Conservation (phyloP, 2,329 filamentous ascomycete species). For the Tolypocladium capitatum region DNA sequence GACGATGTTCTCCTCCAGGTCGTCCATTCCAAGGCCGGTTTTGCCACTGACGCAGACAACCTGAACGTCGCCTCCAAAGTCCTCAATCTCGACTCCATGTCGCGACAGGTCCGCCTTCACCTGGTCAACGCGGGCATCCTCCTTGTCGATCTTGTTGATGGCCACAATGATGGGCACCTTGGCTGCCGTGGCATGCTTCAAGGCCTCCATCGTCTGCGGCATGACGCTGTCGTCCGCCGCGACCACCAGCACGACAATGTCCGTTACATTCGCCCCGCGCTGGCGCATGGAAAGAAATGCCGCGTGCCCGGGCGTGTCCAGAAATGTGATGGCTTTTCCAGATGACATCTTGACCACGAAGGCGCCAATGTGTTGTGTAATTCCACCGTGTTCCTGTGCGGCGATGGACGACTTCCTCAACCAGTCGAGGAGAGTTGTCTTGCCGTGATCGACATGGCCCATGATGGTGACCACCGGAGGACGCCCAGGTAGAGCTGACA, state of each 20-base stretch:
- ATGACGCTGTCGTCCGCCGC: constrained; percentile 96
- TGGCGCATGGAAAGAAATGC: constrained; percentile 95
- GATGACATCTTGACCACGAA: constrained; percentile 82
- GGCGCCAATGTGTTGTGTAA: constrained; percentile 96
- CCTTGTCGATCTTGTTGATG: constrained; percentile 94
- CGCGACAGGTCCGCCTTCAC: constrained; percentile 80
- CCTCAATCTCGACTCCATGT: constrained; percentile 82
- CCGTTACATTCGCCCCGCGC: constrained; percentile 87
- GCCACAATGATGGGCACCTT: constrained; percentile 94
- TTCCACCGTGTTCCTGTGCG: constrained; percentile 85
- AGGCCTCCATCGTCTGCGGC: constrained; percentile 89
- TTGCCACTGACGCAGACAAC: constrained; percentile 85
- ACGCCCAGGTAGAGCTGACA: constrained; percentile 52
- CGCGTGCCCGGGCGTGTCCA: constrained; percentile 92
- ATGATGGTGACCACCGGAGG: constrained; percentile 97
- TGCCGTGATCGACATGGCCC: constrained; percentile 97
- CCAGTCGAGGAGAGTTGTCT: constrained; percentile 91
- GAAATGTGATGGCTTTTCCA: constrained; percentile 85
- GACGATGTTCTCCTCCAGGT: constrained; percentile 81
- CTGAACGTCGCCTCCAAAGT: constrained; percentile 89
- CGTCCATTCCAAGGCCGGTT: constrained; percentile 81
- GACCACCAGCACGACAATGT: constrained; percentile 91
- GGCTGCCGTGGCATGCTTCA: constrained; percentile 80
- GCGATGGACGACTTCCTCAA: constrained; percentile 86
- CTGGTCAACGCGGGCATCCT: constrained; percentile 62